These are phyloP conservation scores for Lumnitzera racemosa DNA, from an alignment of 345 rosid species.

Conservation along the genomic window DNA sequence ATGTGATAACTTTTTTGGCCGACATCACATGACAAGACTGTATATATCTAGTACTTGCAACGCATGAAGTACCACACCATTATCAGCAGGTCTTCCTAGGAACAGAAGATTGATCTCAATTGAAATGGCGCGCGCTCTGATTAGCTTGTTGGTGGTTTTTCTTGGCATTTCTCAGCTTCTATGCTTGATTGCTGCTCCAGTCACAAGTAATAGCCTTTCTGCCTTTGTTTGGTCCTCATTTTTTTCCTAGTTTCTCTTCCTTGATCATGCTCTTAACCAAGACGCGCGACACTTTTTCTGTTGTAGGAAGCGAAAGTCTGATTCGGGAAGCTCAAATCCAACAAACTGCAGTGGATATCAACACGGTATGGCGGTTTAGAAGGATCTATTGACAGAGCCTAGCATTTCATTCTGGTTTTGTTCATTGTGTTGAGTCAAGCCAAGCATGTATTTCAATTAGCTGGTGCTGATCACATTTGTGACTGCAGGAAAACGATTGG, in stretches of 20 bases:
- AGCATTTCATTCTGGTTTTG: not conserved
- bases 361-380: not conserved
- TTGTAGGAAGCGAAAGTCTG: slow-evolving; percentile 34
- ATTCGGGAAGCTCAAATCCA: slow-evolving; percentile 25
- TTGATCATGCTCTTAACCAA: not conserved
- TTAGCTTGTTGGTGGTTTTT: slow-evolving; percentile 18
- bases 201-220: slow-evolving; percentile 23
- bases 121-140: too few relatives aligned
- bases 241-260: not conserved
- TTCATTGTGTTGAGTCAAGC: not conserved
- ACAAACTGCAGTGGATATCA: slow-evolving; percentile 9
- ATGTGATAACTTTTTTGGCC: too few relatives aligned
- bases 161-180: slow-evolving; percentile 28
- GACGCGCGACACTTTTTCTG: not conserved
- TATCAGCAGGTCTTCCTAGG: too few relatives aligned
- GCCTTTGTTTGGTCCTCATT: not conserved
- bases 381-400: too few relatives aligned
- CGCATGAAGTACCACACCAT: too few relatives aligned
- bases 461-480: slow-evolving; percentile 1
- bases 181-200: slow-evolving; percentile 27
- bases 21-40: too few relatives aligned
- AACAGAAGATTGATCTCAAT: too few relatives aligned
- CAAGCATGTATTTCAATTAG: not conserved
- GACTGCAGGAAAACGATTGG: slow-evolving; percentile 7
- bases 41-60: too few relatives aligned